Conservation (phyloP, 1,139 yeast species). For the Geotrichum carabidarum region DNA sequence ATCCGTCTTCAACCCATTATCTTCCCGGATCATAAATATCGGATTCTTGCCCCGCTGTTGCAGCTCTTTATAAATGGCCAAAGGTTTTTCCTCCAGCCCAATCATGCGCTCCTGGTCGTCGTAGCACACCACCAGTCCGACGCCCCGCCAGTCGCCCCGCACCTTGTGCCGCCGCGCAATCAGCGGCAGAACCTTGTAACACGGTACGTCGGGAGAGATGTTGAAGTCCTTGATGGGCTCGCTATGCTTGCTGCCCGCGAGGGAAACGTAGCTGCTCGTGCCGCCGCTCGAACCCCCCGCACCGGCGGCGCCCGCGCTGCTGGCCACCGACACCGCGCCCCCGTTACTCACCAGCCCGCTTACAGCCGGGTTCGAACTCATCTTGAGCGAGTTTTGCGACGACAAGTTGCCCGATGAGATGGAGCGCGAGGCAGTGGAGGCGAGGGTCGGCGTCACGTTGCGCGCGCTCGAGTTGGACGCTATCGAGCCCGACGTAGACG, state of each 20-base stretch:
- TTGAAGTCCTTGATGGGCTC: slow-evolving; percentile 20
- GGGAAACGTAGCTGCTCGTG: background rate
- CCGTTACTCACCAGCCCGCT: slow-evolving; percentile 6
- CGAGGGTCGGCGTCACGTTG: slow-evolving; percentile 8
- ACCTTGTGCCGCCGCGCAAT: slow-evolving; percentile 85
- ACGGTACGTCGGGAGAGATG: slow-evolving; percentile 62
- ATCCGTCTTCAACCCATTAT: slow-evolving; percentile 45
- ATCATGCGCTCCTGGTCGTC: slow-evolving; percentile 85
- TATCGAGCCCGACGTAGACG: background rate
- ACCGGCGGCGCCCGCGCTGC: background rate
- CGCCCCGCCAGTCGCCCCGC: slow-evolving; percentile 80
- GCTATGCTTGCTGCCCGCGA: slow-evolving; percentile 5
- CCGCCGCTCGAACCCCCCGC: slow-evolving; percentile 5
- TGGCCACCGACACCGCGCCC: background rate
- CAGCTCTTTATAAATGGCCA: slow-evolving; percentile 77
- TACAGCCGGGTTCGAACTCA: background rate
- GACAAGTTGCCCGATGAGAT: background rate
- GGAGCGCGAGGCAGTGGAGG: slow-evolving; percentile 2
- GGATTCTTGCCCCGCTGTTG: slow-evolving; percentile 87
- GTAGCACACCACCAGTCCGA: slow-evolving; percentile 83
- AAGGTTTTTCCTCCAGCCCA: slow-evolving; percentile 83
- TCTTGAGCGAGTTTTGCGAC: background rate
- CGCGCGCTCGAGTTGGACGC: background rate
- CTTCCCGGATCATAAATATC: slow-evolving; percentile 84
- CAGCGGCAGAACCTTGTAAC: slow-evolving; percentile 79